These are phyloP conservation scores for Teunomyces aglyptinius DNA, from an alignment of 805 yeast genomes.

Conservation along the genomic window DNA sequence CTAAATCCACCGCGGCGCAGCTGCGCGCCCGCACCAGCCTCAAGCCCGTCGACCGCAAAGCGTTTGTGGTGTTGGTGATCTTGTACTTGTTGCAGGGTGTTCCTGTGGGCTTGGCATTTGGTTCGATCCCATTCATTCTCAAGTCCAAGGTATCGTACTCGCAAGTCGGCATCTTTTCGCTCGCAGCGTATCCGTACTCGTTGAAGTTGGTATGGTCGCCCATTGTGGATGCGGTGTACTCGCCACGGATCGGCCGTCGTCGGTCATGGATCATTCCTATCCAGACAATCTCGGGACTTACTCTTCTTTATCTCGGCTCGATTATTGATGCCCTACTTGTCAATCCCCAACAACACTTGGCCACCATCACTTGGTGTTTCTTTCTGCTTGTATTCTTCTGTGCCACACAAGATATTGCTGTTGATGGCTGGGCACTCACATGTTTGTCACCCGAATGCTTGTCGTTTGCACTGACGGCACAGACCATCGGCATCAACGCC, in stretches of 20 bases:
- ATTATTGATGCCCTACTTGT: conserved; percentile 50
- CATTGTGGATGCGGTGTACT: conserved; percentile 83
- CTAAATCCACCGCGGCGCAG: background rate
- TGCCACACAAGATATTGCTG: conserved; percentile 98
- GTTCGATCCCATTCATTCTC: conserved; percentile 85
- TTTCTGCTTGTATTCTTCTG: conserved; percentile 79
- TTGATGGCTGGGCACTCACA: conserved; percentile 98
- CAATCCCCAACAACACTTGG: conserved; percentile 50
- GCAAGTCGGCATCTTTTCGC: conserved; percentile 84
- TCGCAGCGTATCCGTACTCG: conserved; percentile 94
- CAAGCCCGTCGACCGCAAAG: conserved; percentile 55
- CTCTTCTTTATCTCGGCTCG: conserved; percentile 64
- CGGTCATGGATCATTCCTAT: conserved; percentile 94
- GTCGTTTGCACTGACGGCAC: conserved; percentile 95
- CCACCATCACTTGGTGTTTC: conserved; percentile 64
- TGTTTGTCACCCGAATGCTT: conserved; percentile 73
- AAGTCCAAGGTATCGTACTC: conserved; percentile 82
- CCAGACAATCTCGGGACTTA: conserved; percentile 73
- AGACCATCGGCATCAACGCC: conserved; percentile 89
- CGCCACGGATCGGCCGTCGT: conserved; percentile 69
- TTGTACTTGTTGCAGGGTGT: conserved; percentile 91
- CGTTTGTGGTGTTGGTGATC: conserved; percentile 68
- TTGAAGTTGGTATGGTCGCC: conserved; percentile 94
- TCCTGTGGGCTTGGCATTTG: conserved; percentile 94
- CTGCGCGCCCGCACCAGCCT: conserved; percentile 6